Evolutionary conservation across 495 filamentous ascomycete species (phyloP).

Genomic region (Saxophila tyrrhenica): DNA sequence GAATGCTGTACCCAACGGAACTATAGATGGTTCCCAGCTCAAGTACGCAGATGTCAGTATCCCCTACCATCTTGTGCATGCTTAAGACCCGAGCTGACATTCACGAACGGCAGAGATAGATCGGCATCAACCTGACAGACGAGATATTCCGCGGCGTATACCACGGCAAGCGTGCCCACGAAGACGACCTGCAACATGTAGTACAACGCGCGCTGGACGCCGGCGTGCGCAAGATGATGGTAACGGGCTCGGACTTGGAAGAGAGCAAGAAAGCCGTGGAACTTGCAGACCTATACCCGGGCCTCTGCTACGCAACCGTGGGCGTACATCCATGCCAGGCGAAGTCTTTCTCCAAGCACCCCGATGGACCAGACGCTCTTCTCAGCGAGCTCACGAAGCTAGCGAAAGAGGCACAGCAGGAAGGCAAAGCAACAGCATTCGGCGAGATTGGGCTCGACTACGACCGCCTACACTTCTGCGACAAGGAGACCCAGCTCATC

Average conservation of each 20-base stretch:
- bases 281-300: conserved; percentile 61
- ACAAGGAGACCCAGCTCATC: conserved; percentile 64
- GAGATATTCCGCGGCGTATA: conserved; percentile 75
- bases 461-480: conserved; percentile 70
- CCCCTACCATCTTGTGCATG: background rate
- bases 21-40: no score
- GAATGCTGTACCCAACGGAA: background rate
- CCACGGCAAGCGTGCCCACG: conserved; percentile 69
- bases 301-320: conserved; percentile 73
- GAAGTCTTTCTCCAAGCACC: conserved; percentile 54
- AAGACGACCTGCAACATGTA: conserved; percentile 65
- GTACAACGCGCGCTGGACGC: conserved; percentile 60
- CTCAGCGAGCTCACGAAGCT: conserved; percentile 46
- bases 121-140: conserved; percentile 92
- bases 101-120: conserved; percentile 28
- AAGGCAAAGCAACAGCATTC: conserved; percentile 60
- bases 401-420: conserved; percentile 34
- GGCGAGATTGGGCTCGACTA: conserved; percentile 96
- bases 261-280: conserved; percentile 65
- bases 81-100: conserved; percentile 14
- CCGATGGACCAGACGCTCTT: conserved; percentile 38
- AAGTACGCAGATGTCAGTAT: conserved; percentile 50
- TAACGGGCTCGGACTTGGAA: conserved; percentile 80
- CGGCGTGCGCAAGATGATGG: conserved; percentile 80
- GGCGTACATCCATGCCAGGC: conserved; percentile 85